Evolutionary conservation across 164 flowering plant species (phyloP).

Genomic region (Stephania japonica): DNA sequence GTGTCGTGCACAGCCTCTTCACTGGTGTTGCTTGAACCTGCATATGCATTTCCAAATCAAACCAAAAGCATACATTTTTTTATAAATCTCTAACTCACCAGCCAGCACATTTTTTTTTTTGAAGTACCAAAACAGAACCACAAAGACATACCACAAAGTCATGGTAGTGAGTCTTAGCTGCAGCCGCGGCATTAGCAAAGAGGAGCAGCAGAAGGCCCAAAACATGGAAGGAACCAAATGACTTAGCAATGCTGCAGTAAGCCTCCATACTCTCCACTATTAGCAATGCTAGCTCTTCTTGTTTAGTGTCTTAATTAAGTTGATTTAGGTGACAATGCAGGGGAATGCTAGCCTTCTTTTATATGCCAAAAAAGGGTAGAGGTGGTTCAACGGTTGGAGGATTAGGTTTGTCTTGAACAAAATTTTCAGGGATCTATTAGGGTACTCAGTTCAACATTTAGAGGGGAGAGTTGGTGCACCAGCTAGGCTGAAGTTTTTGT

Average conservation of each 20-base stretch:
- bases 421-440: constrained; percentile 9
- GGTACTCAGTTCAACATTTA: constrained; percentile 30
- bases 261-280: constrained; percentile 10
- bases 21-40: constrained; percentile 81
- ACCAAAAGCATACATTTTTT: neutral
- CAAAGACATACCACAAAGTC: constrained; percentile 42
- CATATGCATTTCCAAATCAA: constrained; percentile 5
- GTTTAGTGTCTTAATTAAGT: constrained; percentile 5
- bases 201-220: constrained; percentile 4
- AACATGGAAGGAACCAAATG: constrained; percentile 11
- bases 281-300: neutral
- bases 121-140: neutral
- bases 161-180: constrained; percentile 40
- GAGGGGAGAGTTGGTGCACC: constrained; percentile 51
- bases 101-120: neutral
- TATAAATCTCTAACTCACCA: neutral
- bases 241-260: constrained; percentile 1
- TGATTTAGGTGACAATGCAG: constrained; percentile 11
- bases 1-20: constrained; percentile 96
- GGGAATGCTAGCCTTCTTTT: constrained; percentile 15
- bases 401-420: constrained; percentile 43
- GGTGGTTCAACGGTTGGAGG: constrained; percentile 37
- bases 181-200: neutral
- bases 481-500: constrained; percentile 32
- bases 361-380: constrained; percentile 11